Conservation (phyloP, 257 asterid species). For the Apocynum venetum region DNA sequence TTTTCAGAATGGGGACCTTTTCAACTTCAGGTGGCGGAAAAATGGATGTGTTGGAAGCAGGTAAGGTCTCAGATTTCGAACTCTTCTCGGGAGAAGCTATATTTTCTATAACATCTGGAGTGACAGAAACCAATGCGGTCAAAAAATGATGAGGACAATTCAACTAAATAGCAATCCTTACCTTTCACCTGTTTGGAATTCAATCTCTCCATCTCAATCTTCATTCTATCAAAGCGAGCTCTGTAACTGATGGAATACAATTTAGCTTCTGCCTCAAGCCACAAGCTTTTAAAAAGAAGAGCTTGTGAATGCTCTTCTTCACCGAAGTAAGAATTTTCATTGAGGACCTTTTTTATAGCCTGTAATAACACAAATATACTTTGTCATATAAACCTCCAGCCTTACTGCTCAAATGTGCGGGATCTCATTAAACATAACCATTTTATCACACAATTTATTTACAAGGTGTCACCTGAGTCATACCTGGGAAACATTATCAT, state of each 20-base stretch:
- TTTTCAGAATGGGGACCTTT: constrained; percentile 7
- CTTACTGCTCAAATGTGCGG: no score
- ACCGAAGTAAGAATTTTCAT: constrained; percentile 53
- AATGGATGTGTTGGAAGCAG: constrained; percentile 18
- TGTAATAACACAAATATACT: constrained; percentile 22
- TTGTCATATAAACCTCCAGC: background rate
- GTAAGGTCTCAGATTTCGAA: constrained; percentile 19
- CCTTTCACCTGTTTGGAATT: constrained; percentile 48
- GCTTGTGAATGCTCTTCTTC: constrained; percentile 62
- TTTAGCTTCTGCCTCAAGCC: constrained; percentile 97
- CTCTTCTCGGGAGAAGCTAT: constrained; percentile 19
- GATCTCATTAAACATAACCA: constrained; percentile 10
- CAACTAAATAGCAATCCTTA: constrained; percentile 20
- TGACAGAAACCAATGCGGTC: constrained; percentile 15
- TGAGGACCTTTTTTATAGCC: constrained; percentile 78
- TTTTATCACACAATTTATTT: background rate
- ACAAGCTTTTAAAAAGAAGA: constrained; percentile 66
- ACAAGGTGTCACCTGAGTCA: background rate
- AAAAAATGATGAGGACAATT: constrained; percentile 1
- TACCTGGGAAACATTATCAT: constrained; percentile 15
- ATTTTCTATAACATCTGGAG: constrained; percentile 26
- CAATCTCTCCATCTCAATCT: constrained; percentile 52
- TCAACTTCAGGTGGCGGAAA: constrained; percentile 16
- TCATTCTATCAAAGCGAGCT: constrained; percentile 77
- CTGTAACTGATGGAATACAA: constrained; percentile 68